A percentile compares a stretch with the other conserved stretches of the same genome.
Conservation (phyloP, 2,329 filamentous ascomycete genomes). For the Sporothrix inflata region DNA sequence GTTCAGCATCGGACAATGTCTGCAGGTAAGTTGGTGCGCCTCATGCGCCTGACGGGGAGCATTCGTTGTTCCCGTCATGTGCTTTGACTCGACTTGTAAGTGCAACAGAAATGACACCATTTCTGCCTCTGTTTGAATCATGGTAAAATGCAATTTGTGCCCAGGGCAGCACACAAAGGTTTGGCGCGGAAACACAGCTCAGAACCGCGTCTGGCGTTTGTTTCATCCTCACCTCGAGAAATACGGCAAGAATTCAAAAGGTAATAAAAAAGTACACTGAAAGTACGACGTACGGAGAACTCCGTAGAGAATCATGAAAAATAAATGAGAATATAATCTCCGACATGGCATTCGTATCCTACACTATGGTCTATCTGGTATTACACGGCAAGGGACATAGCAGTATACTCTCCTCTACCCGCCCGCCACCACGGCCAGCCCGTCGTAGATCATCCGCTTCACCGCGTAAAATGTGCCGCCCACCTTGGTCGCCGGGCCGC, state of each 20-base stretch:
- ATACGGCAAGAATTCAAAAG: neutral
- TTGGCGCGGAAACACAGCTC: neutral
- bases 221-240: slow-evolving; percentile 6
- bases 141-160: neutral
- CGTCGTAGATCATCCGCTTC: slow-evolving; percentile 89
- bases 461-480: slow-evolving; percentile 82
- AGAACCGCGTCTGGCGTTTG: slow-evolving; percentile 14
- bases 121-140: neutral
- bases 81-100: neutral
- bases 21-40: neutral
- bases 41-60: neutral
- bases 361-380: slow-evolving; percentile 2
- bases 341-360: neutral
- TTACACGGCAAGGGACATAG: neutral
- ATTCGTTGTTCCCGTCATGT: neutral
- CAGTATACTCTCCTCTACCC: slow-evolving; percentile 52
- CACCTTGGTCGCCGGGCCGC: slow-evolving; percentile 45
- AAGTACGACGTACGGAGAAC: neutral
- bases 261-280: neutral
- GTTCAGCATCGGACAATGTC: neutral
- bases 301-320: neutral
- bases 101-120: neutral
- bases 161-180: neutral
- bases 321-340: neutral
- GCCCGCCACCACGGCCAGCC: slow-evolving; percentile 85